Base-by-base conservation (phyloP, 208 protist species). In the Porcisia hertigi region DNA sequence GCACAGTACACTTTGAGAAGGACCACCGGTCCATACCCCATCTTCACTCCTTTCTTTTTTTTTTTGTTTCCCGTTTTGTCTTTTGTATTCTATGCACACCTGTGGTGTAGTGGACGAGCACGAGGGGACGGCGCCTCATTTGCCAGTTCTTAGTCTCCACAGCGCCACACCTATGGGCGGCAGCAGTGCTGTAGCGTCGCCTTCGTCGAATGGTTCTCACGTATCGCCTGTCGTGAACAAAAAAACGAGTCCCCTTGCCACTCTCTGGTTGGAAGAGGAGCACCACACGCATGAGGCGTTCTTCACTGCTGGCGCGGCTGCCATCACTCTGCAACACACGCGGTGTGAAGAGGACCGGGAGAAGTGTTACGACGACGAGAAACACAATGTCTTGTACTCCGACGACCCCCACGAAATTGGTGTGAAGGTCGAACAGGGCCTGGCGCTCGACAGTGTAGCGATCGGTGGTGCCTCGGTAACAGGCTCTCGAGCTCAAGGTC, bases 231-330 rank as follows among this genome's bases (percentile, higher is more conserved):
- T 16, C 36, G 3, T n/a, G 60, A 11, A 7, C 60, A n/a, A 34
- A 23, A 23, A 65, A 14, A 16, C 12, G 6, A 23, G 34, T 12
- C 18, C 60, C 20, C 57, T 85, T 34, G 57, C 71, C 4, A 70
- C 73, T 0, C 34, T 91, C 6, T 73, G 70, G 63, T 54, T 91
- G 4, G 87, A 89, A 36, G 85, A 82, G 3, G 84, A 89, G 18
- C 55, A 58, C 36, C 52, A 73, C 49, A 86, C 87, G 47, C 89
- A 91, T 57, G 87, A 89, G 43, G 45, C 80, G 0, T 70, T 92
- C 9, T 92, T 84, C 76, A 83, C 82, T 8, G 69, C 76, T n/a
- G 87, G 87, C 30, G 81, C 81, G 9, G 66, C 73, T 16, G 30
- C 67, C 39, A 64, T 83, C 45, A 64, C 18, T 3, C 57, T 75